phyloP scores from a whole-genome alignment of 176 grass and related monocot genomes.

The Aegilops umbellulata region DNA sequence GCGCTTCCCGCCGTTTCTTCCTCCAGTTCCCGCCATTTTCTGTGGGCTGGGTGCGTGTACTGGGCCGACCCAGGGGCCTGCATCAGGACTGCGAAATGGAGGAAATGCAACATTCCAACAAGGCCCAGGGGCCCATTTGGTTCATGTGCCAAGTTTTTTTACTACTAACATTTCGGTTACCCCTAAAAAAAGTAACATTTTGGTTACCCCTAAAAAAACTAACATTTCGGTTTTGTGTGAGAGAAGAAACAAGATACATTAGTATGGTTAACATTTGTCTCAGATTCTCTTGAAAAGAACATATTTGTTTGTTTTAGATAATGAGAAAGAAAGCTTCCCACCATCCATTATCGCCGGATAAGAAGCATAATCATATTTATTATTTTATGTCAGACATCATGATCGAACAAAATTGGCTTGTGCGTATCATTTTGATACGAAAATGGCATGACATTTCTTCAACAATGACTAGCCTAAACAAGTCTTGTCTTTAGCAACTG shows the following conservation, averaged over 20 bases:
- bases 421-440: neutral
- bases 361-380: neutral
- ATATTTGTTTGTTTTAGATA: neutral
- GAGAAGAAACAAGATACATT: neutral
- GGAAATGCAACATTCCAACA: neutral
- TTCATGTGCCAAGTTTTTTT: neutral
- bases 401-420: neutral
- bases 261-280: neutral
- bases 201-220: no score
- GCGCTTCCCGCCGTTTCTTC: conserved; percentile 41
- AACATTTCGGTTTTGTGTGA: neutral
- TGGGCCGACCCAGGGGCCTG: neutral
- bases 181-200: no score
- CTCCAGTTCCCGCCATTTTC: conserved; percentile 40
- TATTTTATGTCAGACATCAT: neutral
- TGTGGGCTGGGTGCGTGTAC: neutral
- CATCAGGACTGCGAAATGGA: neutral
- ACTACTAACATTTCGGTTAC: neutral
- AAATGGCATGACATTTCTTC: neutral
- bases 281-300: neutral
- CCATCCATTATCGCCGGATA: neutral
- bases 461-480: neutral
- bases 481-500: no score
- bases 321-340: neutral
- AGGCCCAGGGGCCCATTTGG: neutral